Percentiles rank a stretch among this genome's conserved stretches.
phyloP scores from a whole-genome alignment of 345 rosid species.

The Lenwebbia sp. region DNA sequence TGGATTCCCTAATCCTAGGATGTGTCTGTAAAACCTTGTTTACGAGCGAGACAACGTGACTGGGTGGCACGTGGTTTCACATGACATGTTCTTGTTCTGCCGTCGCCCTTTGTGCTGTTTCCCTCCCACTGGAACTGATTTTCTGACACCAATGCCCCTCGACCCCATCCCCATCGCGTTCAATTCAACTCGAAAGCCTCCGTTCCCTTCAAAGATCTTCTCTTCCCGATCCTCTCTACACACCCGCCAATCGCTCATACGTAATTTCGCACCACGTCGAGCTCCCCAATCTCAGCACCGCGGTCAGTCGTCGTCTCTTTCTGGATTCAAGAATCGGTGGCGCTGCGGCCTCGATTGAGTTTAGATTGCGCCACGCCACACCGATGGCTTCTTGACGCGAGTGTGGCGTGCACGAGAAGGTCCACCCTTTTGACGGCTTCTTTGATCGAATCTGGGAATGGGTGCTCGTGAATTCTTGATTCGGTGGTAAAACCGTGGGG shows the following conservation, averaged over 20 bases:
- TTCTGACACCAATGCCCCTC: neutral
- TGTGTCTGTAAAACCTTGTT: neutral
- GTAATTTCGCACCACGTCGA: neutral
- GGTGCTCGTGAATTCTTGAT: slow-evolving; percentile 18
- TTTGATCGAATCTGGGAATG: slow-evolving; percentile 15
- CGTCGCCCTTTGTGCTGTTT: neutral
- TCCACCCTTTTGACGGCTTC: neutral
- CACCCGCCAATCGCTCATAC: neutral
- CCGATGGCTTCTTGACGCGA: neutral
- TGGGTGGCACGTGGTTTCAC: neutral
- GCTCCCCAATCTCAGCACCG: neutral
- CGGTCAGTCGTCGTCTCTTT: neutral
- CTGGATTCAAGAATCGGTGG: neutral
- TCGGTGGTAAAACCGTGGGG: slow-evolving; percentile 29
- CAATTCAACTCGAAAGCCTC: neutral
- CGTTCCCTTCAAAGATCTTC: neutral
- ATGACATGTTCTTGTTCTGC: neutral
- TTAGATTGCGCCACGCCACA: neutral
- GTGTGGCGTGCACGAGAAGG: neutral
- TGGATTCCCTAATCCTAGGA: neutral
- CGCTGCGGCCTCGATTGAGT: neutral
- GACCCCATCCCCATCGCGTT: neutral
- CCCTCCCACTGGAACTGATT: neutral
- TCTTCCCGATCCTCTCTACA: neutral
- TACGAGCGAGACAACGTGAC: neutral